Conservation (phyloP, 345 rosid genomes). For the Turnera subulata region DNA sequence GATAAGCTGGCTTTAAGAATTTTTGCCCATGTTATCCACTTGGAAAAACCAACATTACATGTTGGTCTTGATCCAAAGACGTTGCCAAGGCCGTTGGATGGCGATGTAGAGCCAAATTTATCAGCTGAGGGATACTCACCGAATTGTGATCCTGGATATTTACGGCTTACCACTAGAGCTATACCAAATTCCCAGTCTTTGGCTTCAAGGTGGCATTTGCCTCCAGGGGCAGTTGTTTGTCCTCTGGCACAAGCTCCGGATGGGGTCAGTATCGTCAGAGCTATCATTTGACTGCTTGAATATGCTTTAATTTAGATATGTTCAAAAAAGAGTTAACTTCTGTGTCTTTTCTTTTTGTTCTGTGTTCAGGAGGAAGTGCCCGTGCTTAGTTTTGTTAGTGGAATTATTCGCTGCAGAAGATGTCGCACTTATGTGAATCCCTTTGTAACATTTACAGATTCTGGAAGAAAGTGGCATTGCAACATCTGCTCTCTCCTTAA, state of each 20-base stretch:
- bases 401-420: slow-evolving; percentile 96
- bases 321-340: background rate
- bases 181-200: slow-evolving; percentile 91
- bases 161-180: slow-evolving; percentile 81
- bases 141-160: slow-evolving; percentile 82
- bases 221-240: slow-evolving; percentile 96
- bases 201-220: slow-evolving; percentile 96
- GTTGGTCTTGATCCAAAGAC: slow-evolving; percentile 71
- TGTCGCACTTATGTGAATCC: slow-evolving; percentile 99
- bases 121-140: slow-evolving; percentile 57
- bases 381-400: slow-evolving; percentile 69
- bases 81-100: slow-evolving; percentile 93
- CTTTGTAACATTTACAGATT: slow-evolving; percentile 77
- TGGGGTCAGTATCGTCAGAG: slow-evolving; percentile 57
- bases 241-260: slow-evolving; percentile 96
- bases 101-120: slow-evolving; percentile 76
- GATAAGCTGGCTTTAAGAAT: too few species aligned
- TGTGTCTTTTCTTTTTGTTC: slow-evolving; percentile 18
- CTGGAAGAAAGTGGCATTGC: slow-evolving; percentile 99
- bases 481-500: slow-evolving; percentile 87
- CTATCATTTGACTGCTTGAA: slow-evolving; percentile 10
- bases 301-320: slow-evolving; percentile 1
- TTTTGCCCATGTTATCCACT: too few species aligned
- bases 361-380: slow-evolving; percentile 89
- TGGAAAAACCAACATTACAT: slow-evolving; percentile 65